phyloP scores from a whole-genome alignment of 345 rosid genomes.

The Linum trigynum region DNA sequence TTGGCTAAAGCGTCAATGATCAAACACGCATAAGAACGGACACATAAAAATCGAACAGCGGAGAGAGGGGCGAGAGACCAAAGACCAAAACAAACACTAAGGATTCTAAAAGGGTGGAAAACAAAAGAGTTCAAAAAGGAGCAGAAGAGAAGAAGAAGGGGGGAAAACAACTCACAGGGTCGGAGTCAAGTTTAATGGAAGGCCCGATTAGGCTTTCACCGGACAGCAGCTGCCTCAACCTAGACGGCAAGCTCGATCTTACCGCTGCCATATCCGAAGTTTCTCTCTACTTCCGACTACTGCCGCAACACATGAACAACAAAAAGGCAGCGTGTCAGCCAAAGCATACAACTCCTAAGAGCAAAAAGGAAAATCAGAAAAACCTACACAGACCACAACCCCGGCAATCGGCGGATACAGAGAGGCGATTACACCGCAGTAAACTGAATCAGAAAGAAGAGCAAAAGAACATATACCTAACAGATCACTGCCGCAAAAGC shows the following conservation, averaged over 20 bases:
- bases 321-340: not conserved
- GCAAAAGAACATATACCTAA: not conserved
- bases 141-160: not conserved
- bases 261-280: conserved; percentile 51
- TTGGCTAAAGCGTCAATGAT: too few relatives aligned
- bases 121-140: not conserved
- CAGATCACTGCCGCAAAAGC: conserved; percentile 19
- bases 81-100: not conserved
- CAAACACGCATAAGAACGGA: too few relatives aligned
- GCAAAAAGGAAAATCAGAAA: not conserved
- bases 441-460: conserved; percentile 1
- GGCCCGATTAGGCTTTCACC: conserved; percentile 75
- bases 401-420: conserved; percentile 6
- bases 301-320: conserved; percentile 10
- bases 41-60: not conserved
- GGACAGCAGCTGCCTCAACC: conserved; percentile 79
- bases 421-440: conserved; percentile 7
- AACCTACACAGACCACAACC: not conserved
- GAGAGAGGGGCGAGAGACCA: not conserved
- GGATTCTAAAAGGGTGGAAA: not conserved
- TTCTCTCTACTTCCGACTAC: conserved; percentile 30
- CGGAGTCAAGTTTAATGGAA: conserved; percentile 70
- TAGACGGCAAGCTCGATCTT: conserved; percentile 84
- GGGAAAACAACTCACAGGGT: conserved; percentile 51
- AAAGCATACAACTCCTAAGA: not conserved